Evolutionary conservation across 306 rosid genomes (phyloP).

Genomic region (Sindora glabra): DNA sequence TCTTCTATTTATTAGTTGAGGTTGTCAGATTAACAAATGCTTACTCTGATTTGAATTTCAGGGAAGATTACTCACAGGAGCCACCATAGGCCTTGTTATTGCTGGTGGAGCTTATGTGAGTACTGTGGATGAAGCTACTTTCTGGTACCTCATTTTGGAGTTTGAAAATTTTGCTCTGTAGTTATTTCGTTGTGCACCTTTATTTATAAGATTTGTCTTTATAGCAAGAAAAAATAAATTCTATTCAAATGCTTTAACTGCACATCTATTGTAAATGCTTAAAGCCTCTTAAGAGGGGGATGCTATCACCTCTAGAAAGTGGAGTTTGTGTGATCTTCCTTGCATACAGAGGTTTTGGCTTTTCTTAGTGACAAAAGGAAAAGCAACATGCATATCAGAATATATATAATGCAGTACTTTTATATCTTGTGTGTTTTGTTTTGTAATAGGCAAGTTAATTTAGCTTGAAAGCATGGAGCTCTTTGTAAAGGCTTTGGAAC

Average conservation of each 20-base stretch:
- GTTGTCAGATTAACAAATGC: conserved; percentile 12
- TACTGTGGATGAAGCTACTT: conserved; percentile 99
- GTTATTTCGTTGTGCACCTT: conserved; percentile 13
- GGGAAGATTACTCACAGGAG: conserved; percentile 84
- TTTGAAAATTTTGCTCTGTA: conserved; percentile 9
- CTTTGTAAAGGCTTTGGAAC: no score
- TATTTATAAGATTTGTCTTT: neutral
- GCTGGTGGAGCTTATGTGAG: conserved; percentile 97
- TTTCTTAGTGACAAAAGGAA: no score
- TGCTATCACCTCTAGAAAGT: no score
- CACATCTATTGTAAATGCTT: neutral
- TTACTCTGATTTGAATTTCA: conserved; percentile 22
- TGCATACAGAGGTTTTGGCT: no score
- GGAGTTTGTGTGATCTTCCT: no score
- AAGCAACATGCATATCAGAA: no score
- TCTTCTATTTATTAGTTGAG: no score
- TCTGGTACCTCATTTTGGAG: conserved; percentile 68
- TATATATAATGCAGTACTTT: no score
- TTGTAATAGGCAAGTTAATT: no score
- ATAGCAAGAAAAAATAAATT: neutral
- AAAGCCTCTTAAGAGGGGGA: no score
- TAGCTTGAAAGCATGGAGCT: no score
- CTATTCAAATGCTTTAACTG: neutral
- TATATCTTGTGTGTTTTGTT: no score
- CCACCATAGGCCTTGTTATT: conserved; percentile 71